Conservation (phyloP, 306 rosid genomes). For the Prunus salicina region DNA sequence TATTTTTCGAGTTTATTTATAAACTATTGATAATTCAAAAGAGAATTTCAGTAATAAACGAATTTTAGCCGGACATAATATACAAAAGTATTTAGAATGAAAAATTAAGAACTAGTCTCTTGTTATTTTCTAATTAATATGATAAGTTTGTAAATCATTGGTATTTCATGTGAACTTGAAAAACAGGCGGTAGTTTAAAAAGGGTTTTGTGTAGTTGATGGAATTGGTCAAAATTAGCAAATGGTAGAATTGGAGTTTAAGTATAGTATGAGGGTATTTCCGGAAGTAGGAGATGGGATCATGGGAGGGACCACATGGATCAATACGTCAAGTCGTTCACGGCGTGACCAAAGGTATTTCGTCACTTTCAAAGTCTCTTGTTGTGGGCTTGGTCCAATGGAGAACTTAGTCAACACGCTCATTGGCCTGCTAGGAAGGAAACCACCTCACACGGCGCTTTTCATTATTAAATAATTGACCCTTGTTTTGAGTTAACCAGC, state of each 20-base stretch:
- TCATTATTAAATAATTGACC: background rate
- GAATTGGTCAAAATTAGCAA: background rate
- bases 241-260: slow-evolving; percentile 4
- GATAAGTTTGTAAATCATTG: too few relatives aligned
- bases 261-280: background rate
- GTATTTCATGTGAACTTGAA: too few relatives aligned
- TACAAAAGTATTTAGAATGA: too few relatives aligned
- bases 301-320: background rate
- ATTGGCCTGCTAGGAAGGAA: background rate
- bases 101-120: rapidly evolving
- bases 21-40: too few relatives aligned
- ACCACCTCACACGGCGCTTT: too few relatives aligned
- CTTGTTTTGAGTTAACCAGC: background rate
- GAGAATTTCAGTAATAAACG: too few relatives aligned
- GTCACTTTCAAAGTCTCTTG: slow-evolving; percentile 1
- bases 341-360: background rate
- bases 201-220: too few relatives aligned
- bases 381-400: background rate
- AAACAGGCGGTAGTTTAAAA: too few relatives aligned
- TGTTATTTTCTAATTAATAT: too few relatives aligned
- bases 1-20: too few relatives aligned
- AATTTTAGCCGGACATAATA: too few relatives aligned
- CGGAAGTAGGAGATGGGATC: background rate
- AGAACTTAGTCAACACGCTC: slow-evolving; percentile 4
- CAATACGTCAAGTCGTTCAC: background rate